Percentiles rank a stretch among this genome's conserved stretches.
Evolutionary conservation across 2,329 filamentous ascomycete genomes (phyloP).

Genomic region (Davidsoniella australis): DNA sequence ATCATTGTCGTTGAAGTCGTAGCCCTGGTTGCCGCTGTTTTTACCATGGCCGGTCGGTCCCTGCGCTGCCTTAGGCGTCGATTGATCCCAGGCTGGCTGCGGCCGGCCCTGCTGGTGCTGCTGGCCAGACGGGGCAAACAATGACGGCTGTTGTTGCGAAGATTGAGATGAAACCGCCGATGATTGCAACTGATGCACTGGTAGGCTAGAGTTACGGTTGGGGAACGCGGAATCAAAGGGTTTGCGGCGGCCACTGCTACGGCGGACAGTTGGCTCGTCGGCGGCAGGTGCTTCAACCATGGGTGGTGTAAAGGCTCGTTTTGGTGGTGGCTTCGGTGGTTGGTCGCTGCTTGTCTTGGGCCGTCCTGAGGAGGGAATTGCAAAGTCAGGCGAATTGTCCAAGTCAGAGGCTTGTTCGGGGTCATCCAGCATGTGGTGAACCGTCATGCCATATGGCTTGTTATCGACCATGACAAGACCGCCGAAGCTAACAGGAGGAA

Average conservation of each 20-base stretch:
- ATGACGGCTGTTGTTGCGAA: slow-evolving; percentile 1
- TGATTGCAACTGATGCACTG: neutral
- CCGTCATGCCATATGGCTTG: slow-evolving; percentile 80
- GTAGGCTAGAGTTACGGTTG: neutral
- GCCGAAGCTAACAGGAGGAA: slow-evolving; percentile 82
- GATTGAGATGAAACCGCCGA: neutral
- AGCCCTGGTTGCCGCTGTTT: too few relatives aligned
- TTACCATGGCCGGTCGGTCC: too few relatives aligned
- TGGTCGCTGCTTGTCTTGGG: neutral
- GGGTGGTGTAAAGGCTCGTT: neutral
- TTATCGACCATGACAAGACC: slow-evolving; percentile 75
- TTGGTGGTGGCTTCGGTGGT: neutral
- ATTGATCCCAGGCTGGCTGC: neutral
- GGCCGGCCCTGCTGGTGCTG: neutral
- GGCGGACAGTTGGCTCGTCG: slow-evolving; percentile 1
- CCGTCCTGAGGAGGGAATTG: slow-evolving; percentile 1
- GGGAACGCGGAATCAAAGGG: neutral
- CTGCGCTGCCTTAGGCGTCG: neutral
- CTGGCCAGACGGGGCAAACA: slow-evolving; percentile 3
- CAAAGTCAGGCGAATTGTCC: slow-evolving; percentile 13
- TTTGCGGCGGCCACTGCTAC: slow-evolving; percentile 7
- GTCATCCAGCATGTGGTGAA: slow-evolving; percentile 87
- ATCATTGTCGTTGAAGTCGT: slow-evolving; percentile 12
- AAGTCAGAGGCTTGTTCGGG: slow-evolving; percentile 23
- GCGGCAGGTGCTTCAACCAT: neutral